Percentiles rank a stretch among this genome's conserved stretches.
These are phyloP conservation scores for Diaporthe longicolla DNA, from an alignment of 2,329 filamentous ascomycete genomes.

Conservation along the genomic window DNA sequence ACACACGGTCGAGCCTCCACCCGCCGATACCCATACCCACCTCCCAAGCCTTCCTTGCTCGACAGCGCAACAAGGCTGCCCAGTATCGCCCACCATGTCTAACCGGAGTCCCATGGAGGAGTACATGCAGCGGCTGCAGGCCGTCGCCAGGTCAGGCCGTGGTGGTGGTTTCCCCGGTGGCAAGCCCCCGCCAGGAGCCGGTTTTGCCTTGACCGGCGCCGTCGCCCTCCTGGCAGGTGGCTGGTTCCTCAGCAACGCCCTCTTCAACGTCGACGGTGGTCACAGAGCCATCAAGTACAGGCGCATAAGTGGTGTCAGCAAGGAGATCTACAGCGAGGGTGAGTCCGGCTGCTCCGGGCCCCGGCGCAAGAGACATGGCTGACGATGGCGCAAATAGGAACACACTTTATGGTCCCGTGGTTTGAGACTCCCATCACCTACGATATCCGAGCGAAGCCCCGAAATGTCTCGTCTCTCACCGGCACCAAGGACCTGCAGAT, in stretches of 20 bases:
- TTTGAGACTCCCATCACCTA: conserved; percentile 97
- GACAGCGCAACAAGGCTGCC: conserved; percentile 20
- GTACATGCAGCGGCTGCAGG: conserved; percentile 65
- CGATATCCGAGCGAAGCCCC: conserved; percentile 97
- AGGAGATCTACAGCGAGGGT: conserved; percentile 98
- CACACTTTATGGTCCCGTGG: conserved; percentile 95
- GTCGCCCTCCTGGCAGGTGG: conserved; percentile 63
- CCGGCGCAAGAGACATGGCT: background rate
- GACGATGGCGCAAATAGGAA: conserved; percentile 68
- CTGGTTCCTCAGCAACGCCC: conserved; percentile 70
- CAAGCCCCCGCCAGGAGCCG: conserved; percentile 58
- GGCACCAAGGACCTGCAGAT: conserved; percentile 99
- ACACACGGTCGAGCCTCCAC: conserved; percentile 32
- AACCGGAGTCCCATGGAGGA: conserved; percentile 61
- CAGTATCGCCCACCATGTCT: conserved; percentile 49
- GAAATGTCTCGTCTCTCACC: conserved; percentile 96
- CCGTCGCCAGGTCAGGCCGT: conserved; percentile 59
- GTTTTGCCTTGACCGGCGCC: conserved; percentile 58
- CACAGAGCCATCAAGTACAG: conserved; percentile 99
- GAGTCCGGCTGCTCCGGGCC: conserved; percentile 46
- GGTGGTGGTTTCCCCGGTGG: conserved; percentile 59
- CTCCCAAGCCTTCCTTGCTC: conserved; percentile 10
- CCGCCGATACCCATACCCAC: conserved; percentile 30
- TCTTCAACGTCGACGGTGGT: conserved; percentile 94
- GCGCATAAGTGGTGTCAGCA: conserved; percentile 90